These are phyloP conservation scores for Raphanus raphanistrum DNA, from an alignment of 345 rosid species.

Conservation along the genomic window DNA sequence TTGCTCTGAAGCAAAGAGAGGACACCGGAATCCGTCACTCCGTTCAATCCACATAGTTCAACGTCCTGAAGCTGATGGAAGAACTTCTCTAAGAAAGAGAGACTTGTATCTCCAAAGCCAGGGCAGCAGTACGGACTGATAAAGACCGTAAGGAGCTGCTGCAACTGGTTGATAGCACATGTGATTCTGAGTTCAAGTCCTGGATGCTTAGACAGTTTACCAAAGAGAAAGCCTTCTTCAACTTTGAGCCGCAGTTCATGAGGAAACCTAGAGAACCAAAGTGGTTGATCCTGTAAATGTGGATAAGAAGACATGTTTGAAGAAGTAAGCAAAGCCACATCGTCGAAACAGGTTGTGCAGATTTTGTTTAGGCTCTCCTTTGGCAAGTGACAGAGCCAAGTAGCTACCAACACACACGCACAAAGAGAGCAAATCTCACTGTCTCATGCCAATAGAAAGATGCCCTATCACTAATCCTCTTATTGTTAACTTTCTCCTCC, in stretches of 20 bases:
- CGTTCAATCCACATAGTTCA: conserved; percentile 64
- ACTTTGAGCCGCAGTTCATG: conserved; percentile 52
- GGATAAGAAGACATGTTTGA: too few relatives aligned
- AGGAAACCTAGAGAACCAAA: conserved; percentile 72
- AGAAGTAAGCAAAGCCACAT: too few relatives aligned
- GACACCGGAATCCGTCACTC: conserved; percentile 70
- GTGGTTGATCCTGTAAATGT: conserved; percentile 89
- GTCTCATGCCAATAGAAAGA: conserved; percentile 41
- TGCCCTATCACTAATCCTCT: conserved; percentile 40
- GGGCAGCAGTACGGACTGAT: conserved; percentile 70
- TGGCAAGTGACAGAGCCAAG: conserved; percentile 35
- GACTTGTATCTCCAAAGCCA: conserved; percentile 72
- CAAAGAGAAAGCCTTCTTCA: conserved; percentile 67
- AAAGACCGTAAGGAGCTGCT: conserved; percentile 60
- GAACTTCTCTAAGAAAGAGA: conserved; percentile 65
- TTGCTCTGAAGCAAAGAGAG: conserved; percentile 51
- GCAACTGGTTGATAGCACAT: conserved; percentile 42
- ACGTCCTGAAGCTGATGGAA: conserved; percentile 71
- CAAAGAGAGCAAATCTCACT: neutral
- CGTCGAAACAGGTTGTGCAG: neutral
- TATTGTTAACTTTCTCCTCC: conserved; percentile 15
- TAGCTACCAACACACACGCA: neutral
- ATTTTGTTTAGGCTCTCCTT: conserved; percentile 39
- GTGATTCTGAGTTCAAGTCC: conserved; percentile 50
- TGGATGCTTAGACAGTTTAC: conserved; percentile 68